These are phyloP conservation scores for Fonsecaea nubica DNA, from an alignment of 2,329 filamentous ascomycete genomes.

Conservation along the genomic window DNA sequence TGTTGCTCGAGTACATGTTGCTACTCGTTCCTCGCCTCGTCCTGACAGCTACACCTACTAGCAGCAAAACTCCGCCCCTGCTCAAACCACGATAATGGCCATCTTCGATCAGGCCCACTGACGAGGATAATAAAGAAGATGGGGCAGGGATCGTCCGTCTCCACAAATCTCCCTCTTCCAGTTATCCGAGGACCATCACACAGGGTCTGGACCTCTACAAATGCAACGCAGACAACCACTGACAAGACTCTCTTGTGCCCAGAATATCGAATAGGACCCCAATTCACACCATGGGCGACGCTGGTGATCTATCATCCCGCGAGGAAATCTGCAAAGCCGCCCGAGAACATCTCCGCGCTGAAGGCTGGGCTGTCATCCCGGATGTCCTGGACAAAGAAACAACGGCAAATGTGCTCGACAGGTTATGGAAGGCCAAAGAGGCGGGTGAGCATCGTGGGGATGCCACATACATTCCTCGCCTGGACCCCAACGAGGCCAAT, in stretches of 20 bases:
- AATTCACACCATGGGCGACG: neutral
- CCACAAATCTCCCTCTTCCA: neutral
- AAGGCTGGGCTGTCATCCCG: slow-evolving; percentile 42
- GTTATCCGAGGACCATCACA: neutral
- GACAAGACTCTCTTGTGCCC: neutral
- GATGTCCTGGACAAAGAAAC: slow-evolving; percentile 39
- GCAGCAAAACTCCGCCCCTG: too few relatives aligned
- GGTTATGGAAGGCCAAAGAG: slow-evolving; percentile 43
- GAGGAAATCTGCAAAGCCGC: neutral
- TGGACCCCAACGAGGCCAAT: slow-evolving; percentile 44
- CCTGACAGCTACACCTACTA: too few relatives aligned
- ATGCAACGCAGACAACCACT: neutral
- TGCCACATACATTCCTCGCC: slow-evolving; percentile 39
- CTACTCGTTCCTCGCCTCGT: too few relatives aligned
- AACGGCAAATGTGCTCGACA: slow-evolving; percentile 34
- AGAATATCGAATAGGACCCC: neutral
- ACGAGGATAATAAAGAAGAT: neutral
- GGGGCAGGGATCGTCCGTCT: neutral
- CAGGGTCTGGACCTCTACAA: neutral
- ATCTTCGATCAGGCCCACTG: neutral
- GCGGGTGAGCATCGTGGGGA: slow-evolving; percentile 39
- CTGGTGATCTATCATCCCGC: neutral
- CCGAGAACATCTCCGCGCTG: slow-evolving; percentile 35
- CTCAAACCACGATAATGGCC: too few relatives aligned
- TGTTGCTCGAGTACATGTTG: too few relatives aligned